phyloP scores from a whole-genome alignment of 1,284 basidiomycete genomes.

The Marasmius sp. region DNA sequence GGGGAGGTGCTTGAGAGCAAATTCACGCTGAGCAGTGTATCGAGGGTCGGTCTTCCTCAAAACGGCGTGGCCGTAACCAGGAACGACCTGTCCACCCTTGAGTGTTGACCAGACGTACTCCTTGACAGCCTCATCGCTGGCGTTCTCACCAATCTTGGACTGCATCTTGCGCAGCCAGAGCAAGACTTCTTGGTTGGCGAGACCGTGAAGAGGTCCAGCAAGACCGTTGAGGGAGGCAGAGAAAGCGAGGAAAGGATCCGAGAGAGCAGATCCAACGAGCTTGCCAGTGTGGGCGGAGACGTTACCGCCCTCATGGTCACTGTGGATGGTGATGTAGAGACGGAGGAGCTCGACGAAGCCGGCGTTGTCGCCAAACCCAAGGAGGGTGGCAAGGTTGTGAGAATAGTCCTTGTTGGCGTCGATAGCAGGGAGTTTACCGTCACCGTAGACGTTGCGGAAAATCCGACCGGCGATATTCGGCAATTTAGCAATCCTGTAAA shows the following conservation, averaged over 20 bases:
- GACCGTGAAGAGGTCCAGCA: slow-evolving; percentile 95
- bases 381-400: slow-evolving; percentile 87
- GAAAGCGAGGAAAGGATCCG: slow-evolving; percentile 97
- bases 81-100: slow-evolving; percentile 89
- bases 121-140: slow-evolving; percentile 83
- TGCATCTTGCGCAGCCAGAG: slow-evolving; percentile 91
- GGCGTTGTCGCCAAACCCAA: slow-evolving; percentile 89
- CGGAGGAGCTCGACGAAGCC: slow-evolving; percentile 94
- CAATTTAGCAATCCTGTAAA: slow-evolving; percentile 86
- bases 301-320: slow-evolving; percentile 98
- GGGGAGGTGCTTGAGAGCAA: slow-evolving; percentile 88
- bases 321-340: slow-evolving; percentile 97
- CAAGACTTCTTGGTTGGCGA: slow-evolving; percentile 96
- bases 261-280: slow-evolving; percentile 95
- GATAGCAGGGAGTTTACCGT: slow-evolving; percentile 88
- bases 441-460: slow-evolving; percentile 92
- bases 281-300: slow-evolving; percentile 97
- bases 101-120: slow-evolving; percentile 94
- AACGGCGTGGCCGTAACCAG: slow-evolving; percentile 96
- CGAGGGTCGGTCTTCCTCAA: slow-evolving; percentile 97
- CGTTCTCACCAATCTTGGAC: slow-evolving; percentile 76
- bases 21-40: slow-evolving; percentile 94
- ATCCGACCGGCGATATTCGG: slow-evolving; percentile 97
- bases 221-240: slow-evolving; percentile 94
- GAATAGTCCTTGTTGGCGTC: slow-evolving; percentile 92